These are phyloP conservation scores for Atractiella rhizophila DNA, from an alignment of 768 basidiomycete species.

Conservation along the genomic window DNA sequence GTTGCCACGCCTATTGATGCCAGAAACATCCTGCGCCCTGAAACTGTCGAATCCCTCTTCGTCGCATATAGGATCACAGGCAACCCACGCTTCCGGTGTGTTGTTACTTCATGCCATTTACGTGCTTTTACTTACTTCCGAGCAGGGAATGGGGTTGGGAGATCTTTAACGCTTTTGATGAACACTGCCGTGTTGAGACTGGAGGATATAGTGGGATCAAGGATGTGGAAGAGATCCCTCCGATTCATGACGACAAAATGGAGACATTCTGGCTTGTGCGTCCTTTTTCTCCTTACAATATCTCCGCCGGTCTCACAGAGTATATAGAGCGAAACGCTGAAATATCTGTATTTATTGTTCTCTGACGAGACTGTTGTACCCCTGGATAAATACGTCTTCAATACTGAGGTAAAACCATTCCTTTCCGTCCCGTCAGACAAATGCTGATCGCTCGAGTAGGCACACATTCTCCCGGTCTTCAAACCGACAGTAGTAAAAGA, in stretches of 20 bases:
- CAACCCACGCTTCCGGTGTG: constrained; percentile 51
- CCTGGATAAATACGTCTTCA: constrained; percentile 57
- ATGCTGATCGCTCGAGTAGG: neutral
- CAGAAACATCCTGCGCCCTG: constrained; percentile 79
- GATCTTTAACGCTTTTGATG: constrained; percentile 70
- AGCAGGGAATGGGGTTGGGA: constrained; percentile 35
- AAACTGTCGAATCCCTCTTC: constrained; percentile 85
- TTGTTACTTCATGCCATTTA: neutral
- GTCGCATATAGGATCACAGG: constrained; percentile 73
- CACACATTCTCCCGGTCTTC: constrained; percentile 9
- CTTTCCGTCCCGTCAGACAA: neutral
- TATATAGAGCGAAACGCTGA: constrained; percentile 54
- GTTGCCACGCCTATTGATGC: constrained; percentile 37
- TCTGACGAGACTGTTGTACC: constrained; percentile 46
- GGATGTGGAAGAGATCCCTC: constrained; percentile 57
- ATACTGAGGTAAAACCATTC: constrained; percentile 43
- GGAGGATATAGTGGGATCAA: constrained; percentile 66
- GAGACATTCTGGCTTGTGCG: constrained; percentile 77
- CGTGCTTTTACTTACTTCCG: neutral
- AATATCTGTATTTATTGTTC: constrained; percentile 75
- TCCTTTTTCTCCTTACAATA: constrained; percentile 2
- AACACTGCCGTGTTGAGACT: constrained; percentile 44
- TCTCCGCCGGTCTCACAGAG: neutral
- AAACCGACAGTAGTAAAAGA: constrained; percentile 1
- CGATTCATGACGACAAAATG: constrained; percentile 59